Percentiles rank a stretch among this genome's conserved stretches.
Evolutionary conservation across 306 rosid species (phyloP).

Genomic region (Cicer cuneatum): DNA sequence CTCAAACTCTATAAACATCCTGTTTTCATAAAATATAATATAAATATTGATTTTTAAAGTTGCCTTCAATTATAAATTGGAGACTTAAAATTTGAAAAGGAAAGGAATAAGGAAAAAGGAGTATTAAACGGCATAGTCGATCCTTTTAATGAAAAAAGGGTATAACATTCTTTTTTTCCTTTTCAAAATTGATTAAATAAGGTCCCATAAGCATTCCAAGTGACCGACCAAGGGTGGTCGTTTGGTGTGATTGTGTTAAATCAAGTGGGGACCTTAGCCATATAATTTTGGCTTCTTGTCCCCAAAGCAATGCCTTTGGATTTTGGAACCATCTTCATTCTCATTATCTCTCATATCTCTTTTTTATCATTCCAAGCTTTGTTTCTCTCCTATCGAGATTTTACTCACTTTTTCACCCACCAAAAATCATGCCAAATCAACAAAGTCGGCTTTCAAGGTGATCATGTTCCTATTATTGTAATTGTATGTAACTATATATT

Average conservation of each 20-base stretch:
- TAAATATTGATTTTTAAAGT: background rate
- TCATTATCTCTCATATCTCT: conserved; percentile 33
- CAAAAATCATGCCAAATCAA: conserved; percentile 47
- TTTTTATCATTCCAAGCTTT: conserved; percentile 51
- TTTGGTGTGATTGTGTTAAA: conserved; percentile 58
- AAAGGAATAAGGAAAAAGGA: conserved; percentile 11
- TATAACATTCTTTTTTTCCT: background rate
- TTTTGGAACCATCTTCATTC: conserved; percentile 46
- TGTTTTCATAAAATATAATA: too few relatives aligned
- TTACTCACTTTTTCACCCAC: conserved; percentile 46
- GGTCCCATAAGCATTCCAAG: conserved; percentile 44
- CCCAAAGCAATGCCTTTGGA: conserved; percentile 69
- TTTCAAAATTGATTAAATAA: conserved; percentile 17
- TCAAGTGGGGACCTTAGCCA: conserved; percentile 52
- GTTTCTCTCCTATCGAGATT: conserved; percentile 49
- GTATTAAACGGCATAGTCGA: conserved; percentile 6
- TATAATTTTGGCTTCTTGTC: conserved; percentile 69
- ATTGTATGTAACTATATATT: conserved; percentile 27
- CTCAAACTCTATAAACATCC: background rate
- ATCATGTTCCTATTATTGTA: conserved; percentile 56
- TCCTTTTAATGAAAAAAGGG: conserved; percentile 29
- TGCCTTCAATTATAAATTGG: background rate
- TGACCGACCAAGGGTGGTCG: conserved; percentile 47
- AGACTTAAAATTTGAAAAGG: conserved; percentile 15
- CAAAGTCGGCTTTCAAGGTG: conserved; percentile 61